These are phyloP conservation scores for Dimocarpus longan DNA, from an alignment of 345 rosid species.

Conservation along the genomic window DNA sequence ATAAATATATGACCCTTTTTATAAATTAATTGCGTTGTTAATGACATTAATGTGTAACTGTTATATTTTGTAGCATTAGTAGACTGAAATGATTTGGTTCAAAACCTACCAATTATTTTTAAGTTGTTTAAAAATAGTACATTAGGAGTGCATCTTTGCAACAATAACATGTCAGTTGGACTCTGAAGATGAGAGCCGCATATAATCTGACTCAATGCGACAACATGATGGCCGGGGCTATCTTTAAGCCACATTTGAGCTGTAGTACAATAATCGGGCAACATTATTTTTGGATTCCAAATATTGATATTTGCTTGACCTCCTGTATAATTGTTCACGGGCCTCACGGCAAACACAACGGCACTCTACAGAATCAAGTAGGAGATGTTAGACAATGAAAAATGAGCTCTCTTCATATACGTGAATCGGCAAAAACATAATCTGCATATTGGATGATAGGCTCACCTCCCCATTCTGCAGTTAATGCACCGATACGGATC, in stretches of 20 bases:
- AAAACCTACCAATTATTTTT: too few relatives aligned
- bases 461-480: constrained; percentile 61
- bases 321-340: constrained; percentile 42
- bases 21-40: too few relatives aligned
- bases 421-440: constrained; percentile 30
- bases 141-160: too few relatives aligned
- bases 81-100: too few relatives aligned
- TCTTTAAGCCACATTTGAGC: constrained; percentile 46
- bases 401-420: constrained; percentile 33
- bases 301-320: constrained; percentile 44
- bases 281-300: constrained; percentile 46
- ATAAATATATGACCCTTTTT: too few relatives aligned
- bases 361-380: constrained; percentile 32
- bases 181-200: too few relatives aligned
- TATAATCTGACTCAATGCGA: constrained; percentile 37
- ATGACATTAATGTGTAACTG: too few relatives aligned
- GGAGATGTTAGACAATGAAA: background rate
- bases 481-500: constrained; percentile 35
- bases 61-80: too few relatives aligned
- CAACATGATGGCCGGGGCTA: constrained; percentile 30
- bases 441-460: constrained; percentile 35
- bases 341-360: constrained; percentile 15
- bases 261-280: constrained; percentile 30
- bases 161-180: too few relatives aligned
- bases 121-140: too few relatives aligned